Base-by-base conservation (phyloP, 164 flowering plant species). In the Akebia trifoliata region DNA sequence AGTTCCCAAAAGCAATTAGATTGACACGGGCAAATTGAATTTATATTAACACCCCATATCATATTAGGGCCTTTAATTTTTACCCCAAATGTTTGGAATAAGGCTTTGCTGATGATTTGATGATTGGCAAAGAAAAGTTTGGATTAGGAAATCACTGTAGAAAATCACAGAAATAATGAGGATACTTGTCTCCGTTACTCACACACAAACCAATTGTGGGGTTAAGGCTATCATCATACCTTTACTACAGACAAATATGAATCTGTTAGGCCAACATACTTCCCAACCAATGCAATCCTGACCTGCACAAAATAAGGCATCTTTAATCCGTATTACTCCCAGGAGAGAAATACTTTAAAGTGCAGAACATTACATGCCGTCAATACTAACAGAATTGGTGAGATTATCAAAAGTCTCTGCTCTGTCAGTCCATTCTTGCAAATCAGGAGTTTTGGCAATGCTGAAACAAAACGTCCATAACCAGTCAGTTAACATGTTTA, bases 251-350 rank as follows among this genome's bases (percentile, higher is more conserved):
- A 93, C 40, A 93, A 67, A 69, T 93, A 93, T 17, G 99, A 93
- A 76, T 93, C 99, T 21, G 89, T 50, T 25, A 90, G 69, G 42
- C 96, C 99, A 62, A 84, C 78, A 74, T 93, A 93, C 67, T 93
- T 93, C 68, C 99, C 99, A 52, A 90, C 97, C 86, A 93, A 76
- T 0, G 97, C 97, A 74, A 93, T 87, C 66, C 82, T 77, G 49
- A 93, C 97, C 99, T 93, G 86, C 57, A 75, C 26, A 58, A 46
- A n/a, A 54, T 4, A 46, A 53, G 20, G 4, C 37, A 43, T 12
- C 56, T 12, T 45, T 21, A 32, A 24, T 37, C 14, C 34, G 34
- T 15, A 48, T 56, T 29, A 50, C 11, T 48, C 49, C 37, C 8
- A 48, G 14, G 32, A 55, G 61, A 42, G 8, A 50, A 59, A 37